A percentile compares a stretch with the other conserved stretches of the same genome.
Evolutionary conservation across 148 eudicot species (phyloP).

Genomic region (Vaccinium myrtillus): DNA sequence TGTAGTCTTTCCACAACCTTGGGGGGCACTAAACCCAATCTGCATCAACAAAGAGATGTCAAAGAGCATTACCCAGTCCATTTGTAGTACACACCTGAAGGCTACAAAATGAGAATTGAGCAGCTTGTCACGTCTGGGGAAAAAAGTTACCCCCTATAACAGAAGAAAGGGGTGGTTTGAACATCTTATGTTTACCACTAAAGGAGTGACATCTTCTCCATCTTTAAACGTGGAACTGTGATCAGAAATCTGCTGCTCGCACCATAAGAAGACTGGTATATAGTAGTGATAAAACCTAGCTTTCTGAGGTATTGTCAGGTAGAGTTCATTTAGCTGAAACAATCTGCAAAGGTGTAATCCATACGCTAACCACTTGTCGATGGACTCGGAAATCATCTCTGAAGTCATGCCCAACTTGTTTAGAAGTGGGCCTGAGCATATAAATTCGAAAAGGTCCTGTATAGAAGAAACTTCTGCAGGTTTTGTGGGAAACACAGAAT

Average conservation of each 20-base stretch:
- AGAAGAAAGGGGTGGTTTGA: neutral
- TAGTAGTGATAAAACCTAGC: slow-evolving; percentile 87
- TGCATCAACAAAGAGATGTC: slow-evolving; percentile 37
- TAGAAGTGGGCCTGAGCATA: slow-evolving; percentile 88
- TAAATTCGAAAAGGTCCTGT: slow-evolving; percentile 73
- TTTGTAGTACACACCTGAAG: slow-evolving; percentile 3
- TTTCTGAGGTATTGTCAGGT: slow-evolving; percentile 74
- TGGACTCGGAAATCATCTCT: slow-evolving; percentile 69
- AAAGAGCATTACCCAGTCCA: neutral
- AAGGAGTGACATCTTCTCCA: slow-evolving; percentile 80
- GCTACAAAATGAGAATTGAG: neutral
- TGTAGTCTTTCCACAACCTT: slow-evolving; percentile 97
- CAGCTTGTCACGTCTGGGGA: slow-evolving; percentile 2
- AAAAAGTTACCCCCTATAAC: neutral
- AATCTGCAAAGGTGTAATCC: slow-evolving; percentile 72
- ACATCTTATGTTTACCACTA: slow-evolving; percentile 56
- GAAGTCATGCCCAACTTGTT: slow-evolving; percentile 58
- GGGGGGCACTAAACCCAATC: slow-evolving; percentile 99
- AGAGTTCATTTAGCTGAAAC: slow-evolving; percentile 73
- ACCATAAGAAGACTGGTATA: slow-evolving; percentile 92
- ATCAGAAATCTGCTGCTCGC: slow-evolving; percentile 72
- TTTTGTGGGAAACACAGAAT: slow-evolving; percentile 44
- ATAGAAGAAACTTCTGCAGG: slow-evolving; percentile 66
- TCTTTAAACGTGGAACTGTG: slow-evolving; percentile 68
- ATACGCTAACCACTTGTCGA: slow-evolving; percentile 76